Conservation (phyloP, 2,329 filamentous ascomycete species). For the Lachnellula arida region DNA sequence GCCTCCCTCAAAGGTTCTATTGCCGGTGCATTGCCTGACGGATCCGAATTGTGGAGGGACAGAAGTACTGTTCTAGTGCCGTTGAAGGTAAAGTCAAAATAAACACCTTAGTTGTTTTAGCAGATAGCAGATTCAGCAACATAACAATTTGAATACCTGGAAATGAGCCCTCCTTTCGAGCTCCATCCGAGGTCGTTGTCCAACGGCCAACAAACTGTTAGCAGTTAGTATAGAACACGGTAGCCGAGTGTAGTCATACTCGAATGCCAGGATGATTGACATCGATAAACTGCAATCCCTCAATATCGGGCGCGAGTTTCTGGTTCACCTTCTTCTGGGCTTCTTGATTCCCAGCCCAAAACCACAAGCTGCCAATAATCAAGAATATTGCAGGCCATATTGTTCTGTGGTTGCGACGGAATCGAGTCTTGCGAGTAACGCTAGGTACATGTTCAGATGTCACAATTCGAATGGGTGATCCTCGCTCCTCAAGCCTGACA, state of each 20-base stretch:
- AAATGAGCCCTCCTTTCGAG: conserved; percentile 24
- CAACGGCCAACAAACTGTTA: conserved; percentile 27
- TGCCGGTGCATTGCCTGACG: not conserved
- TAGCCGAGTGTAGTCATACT: conserved; percentile 5
- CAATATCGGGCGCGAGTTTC: conserved; percentile 1
- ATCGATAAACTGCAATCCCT: conserved; percentile 21
- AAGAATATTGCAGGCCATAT: conserved; percentile 3
- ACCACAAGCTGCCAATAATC: too few species aligned
- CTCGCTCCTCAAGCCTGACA: conserved; percentile 15
- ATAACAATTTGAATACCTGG: conserved; percentile 14
- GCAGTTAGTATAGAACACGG: not conserved
- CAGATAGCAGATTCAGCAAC: not conserved
- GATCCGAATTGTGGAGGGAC: conserved; percentile 18
- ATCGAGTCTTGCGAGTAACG: not conserved
- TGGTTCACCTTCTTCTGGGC: not conserved
- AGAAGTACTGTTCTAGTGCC: conserved; percentile 19
- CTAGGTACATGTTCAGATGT: too few species aligned
- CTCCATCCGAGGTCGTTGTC: conserved; percentile 15
- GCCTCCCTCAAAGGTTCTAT: not conserved
- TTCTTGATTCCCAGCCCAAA: too few species aligned
- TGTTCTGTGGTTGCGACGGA: conserved; percentile 1
- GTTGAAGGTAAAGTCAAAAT: conserved; percentile 24
- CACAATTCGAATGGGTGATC: not conserved
- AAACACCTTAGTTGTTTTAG: conserved; percentile 17
- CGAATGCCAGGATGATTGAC: conserved; percentile 20